phyloP scores from a whole-genome alignment of 192 early-diverging fungal species.

The Coemansia sp. region DNA sequence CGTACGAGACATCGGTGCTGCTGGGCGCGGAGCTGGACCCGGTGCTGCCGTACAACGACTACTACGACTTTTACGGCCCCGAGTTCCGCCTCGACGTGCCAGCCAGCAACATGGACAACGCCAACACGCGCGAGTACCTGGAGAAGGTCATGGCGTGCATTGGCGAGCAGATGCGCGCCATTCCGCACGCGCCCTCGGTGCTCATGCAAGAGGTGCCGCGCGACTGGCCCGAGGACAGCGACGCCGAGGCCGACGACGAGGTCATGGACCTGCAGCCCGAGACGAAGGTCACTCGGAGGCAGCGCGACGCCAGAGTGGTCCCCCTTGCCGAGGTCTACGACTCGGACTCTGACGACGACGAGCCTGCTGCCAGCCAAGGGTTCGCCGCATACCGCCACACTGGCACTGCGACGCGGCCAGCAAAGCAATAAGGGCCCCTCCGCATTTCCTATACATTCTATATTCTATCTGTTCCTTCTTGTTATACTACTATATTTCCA shows the following conservation, averaged over 20 bases:
- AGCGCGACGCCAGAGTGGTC: slow-evolving; percentile 47
- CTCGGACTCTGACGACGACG: slow-evolving; percentile 39
- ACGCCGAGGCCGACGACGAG: slow-evolving; percentile 39
- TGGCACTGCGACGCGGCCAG: slow-evolving; percentile 41
- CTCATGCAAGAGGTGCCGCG: slow-evolving; percentile 49
- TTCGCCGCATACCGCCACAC: slow-evolving; percentile 36
- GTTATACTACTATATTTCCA: neutral
- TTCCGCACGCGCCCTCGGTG: slow-evolving; percentile 66
- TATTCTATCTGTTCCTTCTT: neutral
- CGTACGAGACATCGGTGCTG: slow-evolving; percentile 90
- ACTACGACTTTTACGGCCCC: slow-evolving; percentile 91
- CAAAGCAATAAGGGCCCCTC: too few relatives aligned
- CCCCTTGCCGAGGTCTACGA: slow-evolving; percentile 52
- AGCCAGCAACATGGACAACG: slow-evolving; percentile 87
- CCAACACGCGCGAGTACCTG: slow-evolving; percentile 84
- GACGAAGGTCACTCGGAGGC: slow-evolving; percentile 25
- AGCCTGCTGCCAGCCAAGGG: neutral
- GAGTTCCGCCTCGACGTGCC: slow-evolving; percentile 89
- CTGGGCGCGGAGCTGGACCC: slow-evolving; percentile 71
- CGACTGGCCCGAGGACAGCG: slow-evolving; percentile 52
- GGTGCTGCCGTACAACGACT: slow-evolving; percentile 85
- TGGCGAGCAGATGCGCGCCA: slow-evolving; percentile 62
- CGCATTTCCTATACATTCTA: too few relatives aligned
- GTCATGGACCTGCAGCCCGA: slow-evolving; percentile 40
- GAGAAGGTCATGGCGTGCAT: slow-evolving; percentile 63